Evolutionary conservation across 2,329 filamentous ascomycete genomes (phyloP), one percentile per base, ranked within the genome.

Genomic region (Fusarium coicis): DNA sequence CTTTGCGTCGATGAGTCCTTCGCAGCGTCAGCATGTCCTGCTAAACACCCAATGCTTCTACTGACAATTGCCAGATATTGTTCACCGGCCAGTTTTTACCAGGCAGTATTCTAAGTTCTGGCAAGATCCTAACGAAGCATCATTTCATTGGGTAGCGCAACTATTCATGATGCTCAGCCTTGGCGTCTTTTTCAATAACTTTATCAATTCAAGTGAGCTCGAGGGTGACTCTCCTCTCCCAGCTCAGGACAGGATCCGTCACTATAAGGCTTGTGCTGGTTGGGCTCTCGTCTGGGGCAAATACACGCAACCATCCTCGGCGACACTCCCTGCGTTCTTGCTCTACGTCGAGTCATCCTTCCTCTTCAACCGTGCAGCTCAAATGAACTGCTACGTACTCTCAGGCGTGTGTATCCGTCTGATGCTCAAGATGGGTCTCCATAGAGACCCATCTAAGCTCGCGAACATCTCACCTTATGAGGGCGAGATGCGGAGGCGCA

Each of bases 341-440:
- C 79, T 89, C 32, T 89, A 87, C 65, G 80, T 85, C 23, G 88
- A 90, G 77, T 83, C 84, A 1, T 85, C 89, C 68, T 90, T 90
- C 72, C 70, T 89, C 21, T 79, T 86, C 52, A 87, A 85, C 77
- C 84, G 85, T 28, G 82, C 83, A 16, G 84, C 84, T 39, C 87
- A 88, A 78, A 86, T 87, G 78, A 86, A 85, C 72, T 87, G 86
- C 76, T 90, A 88, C 76, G 77, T 90, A 36, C 79, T 90, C 15
- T 84, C 84, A 2, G 84, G 85, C 7, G 83, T 87, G 16, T 81
- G 84, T 34, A 81, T 90, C 44, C 86, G 88, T 10, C 79, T 90
- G 5, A 87, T 89, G 82, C 80, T 90, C 56, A 88, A 88, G 73
- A 88, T 89, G 86, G 88, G 88, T 15, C 80, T 89, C 21, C 88